Percentiles rank a stretch among this genome's conserved stretches.
phyloP scores from a whole-genome alignment of 345 rosid genomes.

The Aquilaria malaccensis region DNA sequence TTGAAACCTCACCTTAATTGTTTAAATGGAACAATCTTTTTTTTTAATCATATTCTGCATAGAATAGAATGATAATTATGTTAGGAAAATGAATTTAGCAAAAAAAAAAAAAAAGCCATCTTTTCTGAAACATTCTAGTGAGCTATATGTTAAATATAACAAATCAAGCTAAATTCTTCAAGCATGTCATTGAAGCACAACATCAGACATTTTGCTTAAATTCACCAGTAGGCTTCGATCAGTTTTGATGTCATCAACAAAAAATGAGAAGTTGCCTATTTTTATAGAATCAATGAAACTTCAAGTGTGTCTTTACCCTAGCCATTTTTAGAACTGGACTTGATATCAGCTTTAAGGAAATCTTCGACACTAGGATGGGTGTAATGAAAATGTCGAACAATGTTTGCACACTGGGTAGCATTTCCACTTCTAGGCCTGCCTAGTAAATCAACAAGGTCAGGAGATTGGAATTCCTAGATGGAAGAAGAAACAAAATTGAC shows the following conservation, averaged over 20 bases:
- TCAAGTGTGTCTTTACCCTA: conserved; percentile 10
- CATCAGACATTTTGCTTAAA: no score
- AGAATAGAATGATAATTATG: not conserved
- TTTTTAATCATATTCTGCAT: conserved; percentile 41
- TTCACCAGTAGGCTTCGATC: no score
- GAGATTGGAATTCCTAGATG: conserved; percentile 1
- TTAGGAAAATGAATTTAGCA: no score
- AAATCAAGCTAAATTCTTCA: no score
- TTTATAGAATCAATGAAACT: no score
- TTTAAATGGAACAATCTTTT: conserved; percentile 80
- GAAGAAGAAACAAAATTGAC: not conserved
- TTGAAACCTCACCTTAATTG: conserved; percentile 27
- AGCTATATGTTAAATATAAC: no score
- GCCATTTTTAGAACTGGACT: conserved; percentile 80
- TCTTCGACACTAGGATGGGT: conserved; percentile 87
- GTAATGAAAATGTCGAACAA: conserved; percentile 52
- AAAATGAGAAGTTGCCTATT: no score
- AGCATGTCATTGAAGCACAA: no score
- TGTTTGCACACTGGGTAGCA: conserved; percentile 72
- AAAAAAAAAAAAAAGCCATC: no score
- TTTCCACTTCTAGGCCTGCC: conserved; percentile 97
- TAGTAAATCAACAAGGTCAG: conserved; percentile 21
- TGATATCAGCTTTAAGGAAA: conserved; percentile 65
- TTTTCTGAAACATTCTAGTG: no score
- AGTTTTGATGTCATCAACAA: no score